These are phyloP conservation scores for Penicillium argentinense DNA, from an alignment of 495 filamentous ascomycete species.

Conservation along the genomic window DNA sequence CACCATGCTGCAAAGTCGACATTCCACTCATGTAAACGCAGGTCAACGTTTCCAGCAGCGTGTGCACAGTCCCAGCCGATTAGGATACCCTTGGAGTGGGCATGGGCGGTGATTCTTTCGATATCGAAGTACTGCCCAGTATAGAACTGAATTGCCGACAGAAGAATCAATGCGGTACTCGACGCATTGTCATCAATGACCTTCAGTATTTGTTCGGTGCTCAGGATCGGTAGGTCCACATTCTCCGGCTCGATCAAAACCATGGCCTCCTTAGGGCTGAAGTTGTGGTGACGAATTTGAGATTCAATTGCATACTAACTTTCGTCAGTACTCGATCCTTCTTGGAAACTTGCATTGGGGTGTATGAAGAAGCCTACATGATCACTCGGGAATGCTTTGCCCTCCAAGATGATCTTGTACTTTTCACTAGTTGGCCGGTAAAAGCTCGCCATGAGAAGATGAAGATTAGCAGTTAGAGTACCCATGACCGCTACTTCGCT, in stretches of 20 bases:
- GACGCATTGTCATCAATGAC: constrained; percentile 75
- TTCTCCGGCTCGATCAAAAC: constrained; percentile 68
- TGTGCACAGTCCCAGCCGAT: constrained; percentile 97
- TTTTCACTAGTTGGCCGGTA: constrained; percentile 73
- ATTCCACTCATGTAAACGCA: constrained; percentile 85
- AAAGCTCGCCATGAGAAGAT: constrained; percentile 88
- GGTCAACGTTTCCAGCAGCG: constrained; percentile 85
- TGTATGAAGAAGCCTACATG: constrained; percentile 52
- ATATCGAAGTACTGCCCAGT: constrained; percentile 92
- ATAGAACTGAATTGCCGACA: constrained; percentile 94
- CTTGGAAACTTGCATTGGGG: no score
- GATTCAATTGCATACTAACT: constrained; percentile 86
- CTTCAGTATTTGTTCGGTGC: constrained; percentile 70
- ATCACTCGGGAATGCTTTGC: constrained; percentile 93
- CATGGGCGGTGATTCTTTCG: constrained; percentile 74
- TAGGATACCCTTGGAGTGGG: constrained; percentile 71
- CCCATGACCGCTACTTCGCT: constrained; percentile 92
- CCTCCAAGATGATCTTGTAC: constrained; percentile 90
- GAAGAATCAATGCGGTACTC: constrained; percentile 74
- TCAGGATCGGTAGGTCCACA: constrained; percentile 52
- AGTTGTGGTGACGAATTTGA: constrained; percentile 77
- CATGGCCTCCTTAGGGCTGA: constrained; percentile 68
- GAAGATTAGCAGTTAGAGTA: constrained; percentile 88
- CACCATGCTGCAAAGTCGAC: constrained; percentile 98
- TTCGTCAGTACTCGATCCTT: constrained; percentile 7